Base-by-base conservation (phyloP, 371 early-diverging fungal genomes). In the Zancudomyces culisetae region DNA sequence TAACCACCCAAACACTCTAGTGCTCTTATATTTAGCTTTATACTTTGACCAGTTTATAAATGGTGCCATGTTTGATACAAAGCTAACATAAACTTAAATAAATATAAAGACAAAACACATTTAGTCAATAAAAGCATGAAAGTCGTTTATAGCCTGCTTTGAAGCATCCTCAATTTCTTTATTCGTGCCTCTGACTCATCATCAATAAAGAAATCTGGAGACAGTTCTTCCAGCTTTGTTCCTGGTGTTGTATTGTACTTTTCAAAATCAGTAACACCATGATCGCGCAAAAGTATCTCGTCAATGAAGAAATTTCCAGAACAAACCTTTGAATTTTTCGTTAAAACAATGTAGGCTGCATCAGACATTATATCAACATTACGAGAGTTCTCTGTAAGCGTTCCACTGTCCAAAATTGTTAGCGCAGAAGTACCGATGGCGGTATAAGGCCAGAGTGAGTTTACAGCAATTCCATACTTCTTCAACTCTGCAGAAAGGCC, bases 291-390 rank as follows among this genome's bases (percentile, higher is more conserved):
- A n/a, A 83, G 61, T 35, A 70, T 48, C 57, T 83, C 84, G 57
- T 83, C 84, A 39, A 83, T 71, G 46, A 62, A 63, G 57, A 83
- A 79, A 53, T 83, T 73, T 52, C 84, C 82, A 21, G 66, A 75
- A 52, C 48, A 46, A 42, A 43, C 39, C 15, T 40, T 29, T 1
- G 43, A 52, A 39, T 52, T 35, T 18, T 58, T 63, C 57, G 73
- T 70, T 54, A 81, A 66, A 19, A 84, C 64, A 27, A 62, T 54
- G 43, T 70, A 63, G 1, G 84, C 84, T 0, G 85, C 81, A 62
- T 85, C 85, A 8, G 83, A 76, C 79, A 85, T 80, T 51, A 85
- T 80, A 39, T 73, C 78, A 10, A 79, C 64, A 12, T 57, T 70
- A 13, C 73, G 24, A 8, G 43, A 21, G 10, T 54, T 47, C 28